These are phyloP conservation scores for Oenanthe javanica DNA, from an alignment of 140 eudicot genomes.

Conservation along the genomic window DNA sequence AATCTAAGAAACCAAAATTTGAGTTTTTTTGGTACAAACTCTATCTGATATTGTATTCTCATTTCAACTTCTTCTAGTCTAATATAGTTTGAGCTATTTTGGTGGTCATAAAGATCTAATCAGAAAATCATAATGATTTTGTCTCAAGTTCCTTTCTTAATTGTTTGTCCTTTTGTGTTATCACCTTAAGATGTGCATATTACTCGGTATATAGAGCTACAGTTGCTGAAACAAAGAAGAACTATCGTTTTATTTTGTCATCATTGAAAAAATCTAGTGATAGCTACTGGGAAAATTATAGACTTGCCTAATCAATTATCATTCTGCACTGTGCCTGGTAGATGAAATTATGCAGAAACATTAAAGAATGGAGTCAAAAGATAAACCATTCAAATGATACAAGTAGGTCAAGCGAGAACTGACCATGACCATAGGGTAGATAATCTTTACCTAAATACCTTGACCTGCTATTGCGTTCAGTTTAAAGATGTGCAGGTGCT, in stretches of 20 bases:
- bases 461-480: not conserved
- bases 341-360: not conserved
- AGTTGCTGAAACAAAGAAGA: not conserved
- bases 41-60: not conserved
- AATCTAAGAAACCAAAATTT: not conserved
- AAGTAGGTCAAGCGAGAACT: not conserved
- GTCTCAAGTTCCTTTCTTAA: not conserved
- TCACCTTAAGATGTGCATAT: not conserved
- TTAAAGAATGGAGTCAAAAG: not conserved
- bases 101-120: not conserved
- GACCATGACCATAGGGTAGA: not conserved
- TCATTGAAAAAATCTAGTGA: not conserved
- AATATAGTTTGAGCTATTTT: not conserved
- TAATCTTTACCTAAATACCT: not conserved
- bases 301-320: not conserved
- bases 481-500: not conserved
- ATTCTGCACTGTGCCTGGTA: not conserved
- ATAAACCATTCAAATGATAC: not conserved
- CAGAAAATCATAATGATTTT: not conserved
- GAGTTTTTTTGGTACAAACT: not conserved
- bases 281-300: not conserved
- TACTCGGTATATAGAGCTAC: not conserved
- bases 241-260: not conserved
- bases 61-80: not conserved
- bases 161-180: not conserved